Base-by-base conservation (phyloP, 768 basidiomycete species). In the Calocybe indica region DNA sequence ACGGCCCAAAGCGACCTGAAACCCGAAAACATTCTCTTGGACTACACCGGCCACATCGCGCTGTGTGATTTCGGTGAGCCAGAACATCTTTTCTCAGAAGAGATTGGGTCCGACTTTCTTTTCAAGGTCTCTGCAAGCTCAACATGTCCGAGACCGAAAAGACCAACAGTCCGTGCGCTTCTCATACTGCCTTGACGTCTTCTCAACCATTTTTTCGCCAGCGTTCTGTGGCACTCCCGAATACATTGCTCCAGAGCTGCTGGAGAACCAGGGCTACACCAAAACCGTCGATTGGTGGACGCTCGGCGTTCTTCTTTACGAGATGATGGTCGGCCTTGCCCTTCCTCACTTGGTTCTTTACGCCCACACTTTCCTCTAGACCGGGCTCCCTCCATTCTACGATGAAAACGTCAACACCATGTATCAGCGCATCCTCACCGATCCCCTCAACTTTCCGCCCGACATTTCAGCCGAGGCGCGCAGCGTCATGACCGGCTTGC, bases 261-360 rank as follows among this genome's bases (percentile, higher is more conserved):
- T 99, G 52, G 92, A 94, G 62, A 96, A 89, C 52, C 88, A 92
- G 59, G 95, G 96, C 1, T 97, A 99, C 68, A 95, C 92, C 4
- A 94, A 94, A 61, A 96, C 95, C 0, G 96, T 99, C 11, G 95
- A 99, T 60, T 99, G 95, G 95, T 94, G 91, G 95, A 98, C 95
- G 1, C 74, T 97, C 4, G 96, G 95, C 33, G 94, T 98, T 13
- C 76, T 99, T 45, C 75, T 98, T 38, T 98, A 92, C 60, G 95
- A 99, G 69, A 95, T 97, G 88, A 90, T 91, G 88, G 88, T 84
- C 46, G 15, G 71, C 58, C 29, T 44, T 35, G 29, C 36, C 6
- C 5, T 8, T 46, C 46, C n/a, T 10, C 32, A 33, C 10, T 6
- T 65, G 43, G 48, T 52, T 40, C 55, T 50, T 22, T 53, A 47